Evolutionary conservation across 352 stramenopile genomes (phyloP), one percentile per base, ranked within the genome.

Genomic region (Thraustotheca clavata): DNA sequence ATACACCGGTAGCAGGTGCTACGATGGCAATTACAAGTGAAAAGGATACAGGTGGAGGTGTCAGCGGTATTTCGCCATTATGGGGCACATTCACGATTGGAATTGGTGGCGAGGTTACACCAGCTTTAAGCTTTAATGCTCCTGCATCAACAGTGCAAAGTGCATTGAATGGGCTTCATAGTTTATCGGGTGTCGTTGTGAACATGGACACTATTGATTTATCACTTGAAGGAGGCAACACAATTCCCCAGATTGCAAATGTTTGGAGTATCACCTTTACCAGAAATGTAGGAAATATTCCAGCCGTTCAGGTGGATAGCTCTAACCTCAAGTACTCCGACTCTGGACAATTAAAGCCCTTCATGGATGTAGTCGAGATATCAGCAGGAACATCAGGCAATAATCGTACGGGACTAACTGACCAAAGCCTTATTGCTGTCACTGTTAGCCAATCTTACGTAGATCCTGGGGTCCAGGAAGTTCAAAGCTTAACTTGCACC

Each of bases 31-130:
- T 89, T n/a, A 49, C 54, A 0, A 59, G 59, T 31, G 79, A 88
- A 12, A 63, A 82, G 29, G 73, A 87, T 50, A 67, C 62, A 0
- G 83, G 75, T 22, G 83, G 84, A 26, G 71, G 62, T 3, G 71
- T 96, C 24, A 77, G 73, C 35, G 88, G 87, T 1, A 76, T 96
- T 22, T 89, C 92, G 29, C 88, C 88, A 1, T 72, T 93, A 0
- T 97, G 86, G 85, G 91, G 91, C 0, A 83, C 73, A 8, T 97
- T 97, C 67, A 75, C 61, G 0, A 66, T 98, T 0, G 59, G 60
- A 2, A 76, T 85, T 24, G 69, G 73, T 22, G 76, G 74, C 1
- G 76, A 86, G 52, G 54, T 61, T 0, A 97, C 88, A 0, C 34
- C 57, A 0, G 59, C 52, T 9, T 70, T 97, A 20, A 72, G 71